Percentiles rank a stretch among this genome's conserved stretches.
phyloP scores from a whole-genome alignment of 495 filamentous ascomycete genomes.

The Saxispiralis lemnorum region DNA sequence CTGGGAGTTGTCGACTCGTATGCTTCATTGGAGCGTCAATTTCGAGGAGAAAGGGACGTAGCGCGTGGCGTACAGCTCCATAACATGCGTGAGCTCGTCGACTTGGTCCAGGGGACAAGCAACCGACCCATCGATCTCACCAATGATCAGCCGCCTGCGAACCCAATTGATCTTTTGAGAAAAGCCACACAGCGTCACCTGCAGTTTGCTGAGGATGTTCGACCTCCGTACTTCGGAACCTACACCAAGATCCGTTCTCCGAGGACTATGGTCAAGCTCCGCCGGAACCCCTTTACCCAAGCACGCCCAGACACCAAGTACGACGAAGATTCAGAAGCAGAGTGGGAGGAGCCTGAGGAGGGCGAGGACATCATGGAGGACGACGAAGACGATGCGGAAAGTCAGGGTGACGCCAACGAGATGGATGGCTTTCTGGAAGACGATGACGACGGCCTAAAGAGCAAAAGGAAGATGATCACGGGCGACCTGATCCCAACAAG shows the following conservation, averaged over 20 bases:
- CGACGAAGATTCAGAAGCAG: conserved; percentile 90
- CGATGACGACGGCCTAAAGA: conserved; percentile 27
- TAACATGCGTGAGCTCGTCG: conserved; percentile 52
- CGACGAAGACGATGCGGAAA: conserved; percentile 62
- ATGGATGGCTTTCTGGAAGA: conserved; percentile 66
- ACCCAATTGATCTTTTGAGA: conserved; percentile 38
- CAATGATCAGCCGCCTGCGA: conserved; percentile 17
- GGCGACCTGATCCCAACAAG: conserved; percentile 58
- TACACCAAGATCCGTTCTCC: conserved; percentile 40
- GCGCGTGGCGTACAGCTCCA: conserved; percentile 33
- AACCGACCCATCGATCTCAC: conserved; percentile 31
- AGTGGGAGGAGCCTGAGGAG: conserved; percentile 76
- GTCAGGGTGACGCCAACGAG: conserved; percentile 42
- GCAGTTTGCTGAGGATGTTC: conserved; percentile 68
- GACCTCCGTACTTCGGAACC: conserved; percentile 81
- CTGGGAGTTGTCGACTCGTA: conserved; percentile 6
- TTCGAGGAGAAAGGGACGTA: conserved; percentile 23
- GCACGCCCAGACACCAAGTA: conserved; percentile 58
- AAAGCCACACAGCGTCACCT: conserved; percentile 58
- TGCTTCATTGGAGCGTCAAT: conserved; percentile 9
- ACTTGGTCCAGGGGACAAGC: conserved; percentile 19
- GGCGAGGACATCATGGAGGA: conserved; percentile 55
- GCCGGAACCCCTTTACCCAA: conserved; percentile 51
- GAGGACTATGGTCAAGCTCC: conserved; percentile 36
- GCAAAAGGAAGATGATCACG: conserved; percentile 31